Conservation (phyloP, 2,329 filamentous ascomycete genomes). For the Aspergillus amoenus region DNA sequence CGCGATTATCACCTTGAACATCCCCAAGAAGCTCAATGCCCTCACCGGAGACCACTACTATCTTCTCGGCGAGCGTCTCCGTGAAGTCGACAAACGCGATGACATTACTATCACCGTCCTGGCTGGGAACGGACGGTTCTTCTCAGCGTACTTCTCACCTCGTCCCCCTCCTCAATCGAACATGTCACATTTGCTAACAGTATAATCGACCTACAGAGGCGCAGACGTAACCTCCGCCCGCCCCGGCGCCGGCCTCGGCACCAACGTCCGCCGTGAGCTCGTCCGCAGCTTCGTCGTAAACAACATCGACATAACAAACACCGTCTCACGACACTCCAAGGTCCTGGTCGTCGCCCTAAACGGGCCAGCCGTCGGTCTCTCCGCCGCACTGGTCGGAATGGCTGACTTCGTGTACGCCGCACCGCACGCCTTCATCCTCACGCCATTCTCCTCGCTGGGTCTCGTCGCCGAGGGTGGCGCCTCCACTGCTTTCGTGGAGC, state of each 20-base stretch:
- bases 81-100: conserved; percentile 73
- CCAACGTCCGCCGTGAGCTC: conserved; percentile 56
- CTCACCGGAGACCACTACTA: conserved; percentile 73
- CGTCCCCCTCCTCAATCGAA: no score
- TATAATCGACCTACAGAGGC: conserved; percentile 54
- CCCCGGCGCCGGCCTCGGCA: conserved; percentile 38
- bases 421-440: conserved; percentile 80
- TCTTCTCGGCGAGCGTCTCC: conserved; percentile 68
- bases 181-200: neutral
- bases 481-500: conserved; percentile 72
- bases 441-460: conserved; percentile 86
- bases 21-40: conserved; percentile 84
- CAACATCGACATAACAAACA: conserved; percentile 86
- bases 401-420: conserved; percentile 91
- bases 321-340: conserved; percentile 92
- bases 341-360: conserved; percentile 90
- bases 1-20: conserved; percentile 84
- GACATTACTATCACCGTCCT: conserved; percentile 84
- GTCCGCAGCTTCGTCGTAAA: conserved; percentile 73
- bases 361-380: conserved; percentile 84
- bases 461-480: conserved; percentile 87
- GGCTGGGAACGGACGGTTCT: conserved; percentile 75
- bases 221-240: conserved; percentile 69
- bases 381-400: conserved; percentile 76
- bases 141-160: conserved; percentile 69